Base-by-base conservation (phyloP, 495 filamentous ascomycete genomes). In the Lasiosphaeris hirsuta region DNA sequence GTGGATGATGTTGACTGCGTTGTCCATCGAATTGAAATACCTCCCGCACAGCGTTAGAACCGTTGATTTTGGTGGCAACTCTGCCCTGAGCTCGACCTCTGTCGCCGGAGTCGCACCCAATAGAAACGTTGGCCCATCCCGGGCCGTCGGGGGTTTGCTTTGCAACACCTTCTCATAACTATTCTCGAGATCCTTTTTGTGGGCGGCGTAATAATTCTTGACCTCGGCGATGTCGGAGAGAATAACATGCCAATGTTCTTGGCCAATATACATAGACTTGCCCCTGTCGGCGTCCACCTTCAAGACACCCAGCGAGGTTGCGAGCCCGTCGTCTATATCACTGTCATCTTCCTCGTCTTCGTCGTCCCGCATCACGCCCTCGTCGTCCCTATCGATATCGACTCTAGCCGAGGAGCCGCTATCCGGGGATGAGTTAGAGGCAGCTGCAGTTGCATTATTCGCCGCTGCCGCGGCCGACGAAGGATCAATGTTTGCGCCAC, bases 151-250 rank as follows among this genome's bases (percentile, higher is more conserved):
- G 18, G 80, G 79, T 57, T 83, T 86, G 36, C 82, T 78, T 17
- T 81, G 83, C 65, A 87, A 84, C 52, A 92, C 81, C 65, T 85
- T 81, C 49, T 79, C 77, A 59, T 82, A 84, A 46, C 79, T 79
- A 46, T 72, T 76, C 61, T 84, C 79, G 13, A 84, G 58, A 15
- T 84, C 81, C 43, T 79, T 81, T 57, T 82, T 82, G 59, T 84
- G 81, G 7, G 64, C 67, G 18, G 69, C 63, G 64, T 94, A 98
- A 72, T 90, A 97, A 70, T 86, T 92, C 63, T 90, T 92, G 36
- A 98, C 93, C 77, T 98, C 94, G 23, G 89, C 77, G 56, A 98
- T 96, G 81, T 96, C 92, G 58, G 84, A 81, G 57, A 98, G 73
- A 50, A 98, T 85, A 17, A 88, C 84, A 53, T 88, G 89, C 93